Percentiles rank a stretch among this genome's conserved stretches.
phyloP scores from a whole-genome alignment of 75 land plant genomes.

The Picea glauca region DNA sequence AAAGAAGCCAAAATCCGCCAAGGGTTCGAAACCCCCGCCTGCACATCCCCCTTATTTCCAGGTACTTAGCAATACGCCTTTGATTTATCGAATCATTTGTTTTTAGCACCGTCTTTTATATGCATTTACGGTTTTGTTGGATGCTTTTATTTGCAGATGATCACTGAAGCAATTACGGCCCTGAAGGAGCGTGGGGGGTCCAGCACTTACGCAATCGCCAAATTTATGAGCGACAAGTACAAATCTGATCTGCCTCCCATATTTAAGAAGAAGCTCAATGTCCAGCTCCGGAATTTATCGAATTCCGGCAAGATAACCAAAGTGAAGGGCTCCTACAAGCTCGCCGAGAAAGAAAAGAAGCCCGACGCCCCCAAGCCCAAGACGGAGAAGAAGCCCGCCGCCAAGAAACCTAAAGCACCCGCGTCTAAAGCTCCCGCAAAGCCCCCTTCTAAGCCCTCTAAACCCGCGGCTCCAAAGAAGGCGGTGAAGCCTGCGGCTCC shows the following conservation, averaged over 20 bases:
- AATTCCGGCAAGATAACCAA: slow-evolving; percentile 59
- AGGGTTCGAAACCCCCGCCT: slow-evolving; percentile 42
- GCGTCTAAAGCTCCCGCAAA: slow-evolving; percentile 11
- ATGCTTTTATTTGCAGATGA: slow-evolving; percentile 48
- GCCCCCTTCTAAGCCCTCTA: background rate
- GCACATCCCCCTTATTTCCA: slow-evolving; percentile 64
- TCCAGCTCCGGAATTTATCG: slow-evolving; percentile 63
- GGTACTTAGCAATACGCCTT: slow-evolving; percentile 21
- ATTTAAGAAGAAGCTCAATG: slow-evolving; percentile 63
- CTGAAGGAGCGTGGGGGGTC: slow-evolving; percentile 83
- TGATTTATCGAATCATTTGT: background rate
- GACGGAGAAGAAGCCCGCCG: background rate
- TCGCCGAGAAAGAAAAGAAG: slow-evolving; percentile 25
- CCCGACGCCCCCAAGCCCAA: background rate
- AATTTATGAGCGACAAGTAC: slow-evolving; percentile 71
- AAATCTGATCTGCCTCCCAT: slow-evolving; percentile 47
- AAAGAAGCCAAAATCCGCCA: slow-evolving; percentile 15
- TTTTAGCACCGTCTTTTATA: background rate
- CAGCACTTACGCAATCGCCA: slow-evolving; percentile 80
- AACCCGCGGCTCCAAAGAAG: background rate
- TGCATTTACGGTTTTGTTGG: background rate
- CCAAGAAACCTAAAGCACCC: slow-evolving; percentile 15
- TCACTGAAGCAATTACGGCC: slow-evolving; percentile 64
- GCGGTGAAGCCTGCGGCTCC: slow-evolving; percentile 6
- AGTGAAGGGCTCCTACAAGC: slow-evolving; percentile 78